Conservation (phyloP, 495 filamentous ascomycete species). For the Geopyxis carbonaria region DNA sequence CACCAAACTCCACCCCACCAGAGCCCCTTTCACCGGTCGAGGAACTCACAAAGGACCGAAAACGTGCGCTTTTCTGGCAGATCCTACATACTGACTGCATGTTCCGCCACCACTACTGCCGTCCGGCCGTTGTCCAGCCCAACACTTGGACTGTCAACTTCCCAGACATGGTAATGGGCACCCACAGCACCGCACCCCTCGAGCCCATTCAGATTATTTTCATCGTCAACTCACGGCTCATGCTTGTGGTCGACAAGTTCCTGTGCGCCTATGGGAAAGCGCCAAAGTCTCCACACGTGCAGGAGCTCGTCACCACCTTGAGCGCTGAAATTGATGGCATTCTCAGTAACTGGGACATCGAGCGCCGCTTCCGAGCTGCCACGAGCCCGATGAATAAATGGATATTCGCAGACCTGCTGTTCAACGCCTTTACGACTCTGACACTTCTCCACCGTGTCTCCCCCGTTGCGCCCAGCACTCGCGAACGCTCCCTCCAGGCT, state of each 20-base stretch:
- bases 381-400: neutral
- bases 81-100: neutral
- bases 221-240: neutral
- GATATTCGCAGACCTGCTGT: neutral
- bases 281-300: too few relatives aligned
- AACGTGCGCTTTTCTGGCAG: slow-evolving; percentile 3
- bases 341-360: neutral
- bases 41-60: neutral
- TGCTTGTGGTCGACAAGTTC: neutral
- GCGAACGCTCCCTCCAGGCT: neutral
- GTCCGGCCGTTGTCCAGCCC: neutral
- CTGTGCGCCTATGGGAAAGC: neutral
- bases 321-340: neutral
- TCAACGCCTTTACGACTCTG: neutral
- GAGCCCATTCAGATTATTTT: neutral
- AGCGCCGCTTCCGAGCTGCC: neutral
- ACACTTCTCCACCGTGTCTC: slow-evolving; percentile 3
- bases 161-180: neutral
- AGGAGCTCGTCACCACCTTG: neutral
- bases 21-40: too few relatives aligned
- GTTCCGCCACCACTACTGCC: neutral
- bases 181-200: neutral
- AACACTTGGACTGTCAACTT: slow-evolving; percentile 1
- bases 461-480: neutral
- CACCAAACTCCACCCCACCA: neutral